phyloP scores from a whole-genome alignment of 2,329 filamentous ascomycete genomes.

The Chaetomium globosum region DNA sequence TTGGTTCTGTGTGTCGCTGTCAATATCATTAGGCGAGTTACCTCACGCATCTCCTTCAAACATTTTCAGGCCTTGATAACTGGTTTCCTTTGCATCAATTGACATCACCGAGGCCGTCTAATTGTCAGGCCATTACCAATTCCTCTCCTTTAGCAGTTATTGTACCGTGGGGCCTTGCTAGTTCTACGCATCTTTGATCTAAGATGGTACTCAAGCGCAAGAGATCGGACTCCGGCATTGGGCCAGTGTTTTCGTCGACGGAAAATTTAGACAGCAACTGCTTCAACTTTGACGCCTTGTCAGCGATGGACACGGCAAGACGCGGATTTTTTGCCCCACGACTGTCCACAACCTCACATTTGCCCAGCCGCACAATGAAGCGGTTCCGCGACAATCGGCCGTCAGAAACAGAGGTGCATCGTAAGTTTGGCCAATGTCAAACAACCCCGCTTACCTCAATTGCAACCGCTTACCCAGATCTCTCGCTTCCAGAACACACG shows the following conservation, averaged over 20 bases:
- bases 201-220: constrained; percentile 64
- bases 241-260: constrained; percentile 50
- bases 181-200: neutral
- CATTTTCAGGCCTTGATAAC: neutral
- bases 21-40: neutral
- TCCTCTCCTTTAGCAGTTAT: neutral
- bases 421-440: constrained; percentile 47
- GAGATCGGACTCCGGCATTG: constrained; percentile 61
- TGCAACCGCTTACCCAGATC: constrained; percentile 28
- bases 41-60: neutral
- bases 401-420: constrained; percentile 57
- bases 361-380: constrained; percentile 63
- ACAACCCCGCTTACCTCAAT: neutral
- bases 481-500: constrained; percentile 53
- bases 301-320: constrained; percentile 41
- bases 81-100: neutral
- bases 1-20: neutral
- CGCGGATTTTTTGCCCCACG: constrained; percentile 41
- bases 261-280: constrained; percentile 37
- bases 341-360: constrained; percentile 47
- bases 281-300: constrained; percentile 41
- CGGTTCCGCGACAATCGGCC: constrained; percentile 62
- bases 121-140: neutral
- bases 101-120: neutral
- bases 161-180: neutral